Evolutionary conservation across 2,329 filamentous ascomycete genomes (phyloP).

Genomic region (Sporothrix brunneoviolacea): DNA sequence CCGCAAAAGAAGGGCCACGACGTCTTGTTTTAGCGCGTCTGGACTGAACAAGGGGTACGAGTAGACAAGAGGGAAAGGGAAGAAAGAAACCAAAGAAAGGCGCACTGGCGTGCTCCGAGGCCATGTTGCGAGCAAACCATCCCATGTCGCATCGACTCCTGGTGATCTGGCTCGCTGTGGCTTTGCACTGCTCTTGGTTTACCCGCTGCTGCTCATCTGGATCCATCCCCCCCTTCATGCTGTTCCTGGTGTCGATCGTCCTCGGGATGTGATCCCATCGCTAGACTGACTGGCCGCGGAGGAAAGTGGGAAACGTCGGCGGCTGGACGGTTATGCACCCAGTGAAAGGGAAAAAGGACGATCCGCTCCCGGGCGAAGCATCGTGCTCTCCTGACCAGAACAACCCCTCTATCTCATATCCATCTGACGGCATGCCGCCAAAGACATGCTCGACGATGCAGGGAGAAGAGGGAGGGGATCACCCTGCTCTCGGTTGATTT

Average conservation of each 20-base stretch:
- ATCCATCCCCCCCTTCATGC: background rate
- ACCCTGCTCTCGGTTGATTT: background rate
- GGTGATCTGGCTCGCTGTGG: too few relatives aligned
- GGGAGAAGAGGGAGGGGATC: background rate
- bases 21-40: slow-evolving; percentile 3
- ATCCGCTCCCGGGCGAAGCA: too few relatives aligned
- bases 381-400: too few relatives aligned
- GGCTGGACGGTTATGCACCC: slow-evolving; percentile 2
- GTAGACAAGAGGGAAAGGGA: background rate
- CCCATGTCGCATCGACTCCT: too few relatives aligned
- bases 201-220: too few relatives aligned
- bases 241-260: slow-evolving; percentile 4
- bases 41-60: background rate
- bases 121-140: background rate
- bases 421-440: background rate
- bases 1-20: background rate
- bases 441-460: background rate
- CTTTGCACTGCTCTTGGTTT: background rate
- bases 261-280: slow-evolving; percentile 4
- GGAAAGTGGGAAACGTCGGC: background rate
- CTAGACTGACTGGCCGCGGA: background rate
- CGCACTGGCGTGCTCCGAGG: background rate
- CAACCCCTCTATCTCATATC: too few relatives aligned
- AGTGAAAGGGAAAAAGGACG: background rate
- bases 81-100: background rate